Conservation (phyloP, 2,329 filamentous ascomycete genomes). For the Aureobasidium leucospermi region DNA sequence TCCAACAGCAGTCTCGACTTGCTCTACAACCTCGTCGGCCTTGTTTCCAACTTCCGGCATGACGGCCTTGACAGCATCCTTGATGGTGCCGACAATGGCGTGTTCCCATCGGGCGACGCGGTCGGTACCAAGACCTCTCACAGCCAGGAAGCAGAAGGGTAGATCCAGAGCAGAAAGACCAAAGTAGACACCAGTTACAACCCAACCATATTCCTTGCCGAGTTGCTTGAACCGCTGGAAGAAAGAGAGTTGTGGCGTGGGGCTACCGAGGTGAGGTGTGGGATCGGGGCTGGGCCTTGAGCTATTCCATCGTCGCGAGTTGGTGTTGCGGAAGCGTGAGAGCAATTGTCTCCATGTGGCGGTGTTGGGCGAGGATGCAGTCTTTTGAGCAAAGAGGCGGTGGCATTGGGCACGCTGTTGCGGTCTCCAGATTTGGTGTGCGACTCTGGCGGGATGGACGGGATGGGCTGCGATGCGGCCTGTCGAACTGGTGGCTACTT, state of each 20-base stretch:
- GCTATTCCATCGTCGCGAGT: conserved; percentile 29
- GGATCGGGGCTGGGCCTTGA: conserved; percentile 29
- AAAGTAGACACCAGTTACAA: conserved; percentile 85
- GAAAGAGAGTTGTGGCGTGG: conserved; percentile 23
- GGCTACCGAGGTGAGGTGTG: conserved; percentile 24
- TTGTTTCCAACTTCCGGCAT: conserved; percentile 33
- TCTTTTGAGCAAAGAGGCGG: neutral
- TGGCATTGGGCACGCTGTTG: neutral
- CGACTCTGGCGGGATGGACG: neutral
- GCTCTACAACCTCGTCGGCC: conserved; percentile 17
- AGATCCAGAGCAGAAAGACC: conserved; percentile 79
- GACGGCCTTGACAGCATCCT: conserved; percentile 53
- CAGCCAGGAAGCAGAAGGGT: conserved; percentile 87
- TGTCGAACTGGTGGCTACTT: neutral
- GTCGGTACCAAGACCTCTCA: conserved; percentile 75
- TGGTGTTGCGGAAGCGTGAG: neutral
- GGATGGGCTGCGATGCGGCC: neutral
- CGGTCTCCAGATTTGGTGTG: neutral
- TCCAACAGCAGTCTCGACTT: conserved; percentile 27
- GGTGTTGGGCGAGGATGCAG: neutral
- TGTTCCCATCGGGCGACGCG: conserved; percentile 71
- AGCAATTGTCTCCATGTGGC: conserved; percentile 7
- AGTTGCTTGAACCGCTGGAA: conserved; percentile 72
- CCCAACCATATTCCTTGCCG: conserved; percentile 89
- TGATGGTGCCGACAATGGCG: conserved; percentile 53